Base-by-base conservation (phyloP, 768 basidiomycete genomes). In the Nidularia pulvinata region DNA sequence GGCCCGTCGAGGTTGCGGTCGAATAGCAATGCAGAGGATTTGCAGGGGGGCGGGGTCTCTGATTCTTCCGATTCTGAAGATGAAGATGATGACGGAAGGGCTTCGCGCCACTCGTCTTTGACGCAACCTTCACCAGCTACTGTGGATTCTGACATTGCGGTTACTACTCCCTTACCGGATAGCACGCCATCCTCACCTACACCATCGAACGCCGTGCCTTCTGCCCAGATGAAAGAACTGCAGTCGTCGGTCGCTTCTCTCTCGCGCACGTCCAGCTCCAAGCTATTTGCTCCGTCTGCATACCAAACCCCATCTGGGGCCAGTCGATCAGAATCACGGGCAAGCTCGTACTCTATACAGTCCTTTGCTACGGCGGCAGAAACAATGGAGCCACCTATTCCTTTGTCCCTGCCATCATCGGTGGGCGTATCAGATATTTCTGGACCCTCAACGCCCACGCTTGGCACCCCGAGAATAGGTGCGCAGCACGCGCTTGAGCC, bases 291-390 rank as follows among this genome's bases (percentile, higher is more conserved):
- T 14, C 58, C 59, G 3, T 56, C 61, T 11, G 55, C 63, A 19
- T 59, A 55, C 54, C 53, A 60, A 33, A 42, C 46, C 10, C 52
- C 63, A 3, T 46, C 51, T 6, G 52, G 50, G 9, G 55, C 59
- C 10, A 46, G 53, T n/a, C 57, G 60, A 19, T 56, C 57, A 50
- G 69, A 57, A 53, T 61, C 62, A 14, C 50, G 59, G 44, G 49
- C 57, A 10, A 68, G 65, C 44, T 58, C 63, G 6, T 65, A 64
- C 50, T 69, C 71, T 10, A 51, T 61, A 32, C 60, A 61, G 30
- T 67, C 69, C 2, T 74, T 64, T 54, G 70, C 69, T 2, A 74
- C 72, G 7, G 72, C 72, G 1, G 52, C 52, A 1, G 71, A 72
- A 46, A 64, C 68, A 4, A 52, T 74, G 51, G 37, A 55, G 14